Base-by-base conservation (phyloP, 192 early-diverging fungal species). In the Coemansia sp. region DNA sequence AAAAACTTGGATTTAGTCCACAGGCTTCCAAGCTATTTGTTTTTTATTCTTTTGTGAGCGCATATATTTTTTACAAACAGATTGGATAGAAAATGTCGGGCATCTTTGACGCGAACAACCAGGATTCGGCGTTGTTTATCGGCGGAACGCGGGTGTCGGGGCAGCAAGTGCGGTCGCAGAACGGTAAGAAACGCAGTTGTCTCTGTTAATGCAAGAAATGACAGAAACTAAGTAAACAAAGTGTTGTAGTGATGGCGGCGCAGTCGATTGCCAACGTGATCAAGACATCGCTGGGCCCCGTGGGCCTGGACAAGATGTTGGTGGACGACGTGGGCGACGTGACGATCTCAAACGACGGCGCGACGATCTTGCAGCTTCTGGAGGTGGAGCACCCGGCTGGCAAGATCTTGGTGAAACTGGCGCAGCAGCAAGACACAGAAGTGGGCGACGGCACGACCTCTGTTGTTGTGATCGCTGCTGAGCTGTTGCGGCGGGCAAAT, bases 291-390 rank as follows among this genome's bases (percentile, higher is more conserved):
- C 84, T 99, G 45, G 97, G 97, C 14, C 97, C 97, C 27, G 97
- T 99, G 58, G 97, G 97, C 15, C 86, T 99, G 41, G 97, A 99
- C 82, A 99, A 99, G 85, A 99, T 99, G 97, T 76, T 99, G 56
- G 97, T 99, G 14, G 96, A 99, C 79, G 97, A 99, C 68, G 95
- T 99, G 81, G 97, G 97, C 43, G 97, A 98, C 74, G 96, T 99
- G 54, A 98, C 96, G 17, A 98, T 99, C 65, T 96, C 94, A 21
- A 99, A 99, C 83, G 97, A 99, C 85, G 97, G 97, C 27, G 97
- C 97, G 5, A 99, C 97, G 37, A 99, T 99, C 78, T 77, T 99
- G 60, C 85, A 90, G 62, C 88, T 99, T 52, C 86, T 99, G 22
- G 97, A 99, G 75, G 96, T 99, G 5, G 95, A 99, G 80, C 96